A percentile compares a stretch with the other conserved stretches of the same genome.
phyloP scores from a whole-genome alignment of 345 rosid genomes.

The Anacardium occidentale region DNA sequence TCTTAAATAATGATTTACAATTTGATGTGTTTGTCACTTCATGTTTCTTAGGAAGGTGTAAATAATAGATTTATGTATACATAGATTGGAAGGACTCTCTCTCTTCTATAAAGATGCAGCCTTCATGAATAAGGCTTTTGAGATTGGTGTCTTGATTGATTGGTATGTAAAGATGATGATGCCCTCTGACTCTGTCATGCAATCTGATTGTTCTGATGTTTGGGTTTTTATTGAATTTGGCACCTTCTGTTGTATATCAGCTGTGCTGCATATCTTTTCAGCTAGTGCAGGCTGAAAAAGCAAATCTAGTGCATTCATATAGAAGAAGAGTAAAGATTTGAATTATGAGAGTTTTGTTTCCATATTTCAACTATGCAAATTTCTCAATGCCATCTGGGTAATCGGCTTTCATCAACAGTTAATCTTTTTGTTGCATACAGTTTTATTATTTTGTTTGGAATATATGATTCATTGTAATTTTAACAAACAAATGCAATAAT shows the following conservation, averaged over 20 bases:
- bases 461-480: no score
- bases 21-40: constrained; percentile 27
- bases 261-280: background rate
- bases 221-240: background rate
- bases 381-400: no score
- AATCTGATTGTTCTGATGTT: background rate
- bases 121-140: constrained; percentile 8
- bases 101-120: constrained; percentile 30
- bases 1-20: constrained; percentile 45
- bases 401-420: no score
- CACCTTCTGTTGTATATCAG: background rate
- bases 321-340: no score
- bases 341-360: no score
- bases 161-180: background rate
- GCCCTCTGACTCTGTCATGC: background rate
- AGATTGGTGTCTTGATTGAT: background rate
- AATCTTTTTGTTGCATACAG: no score
- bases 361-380: no score
- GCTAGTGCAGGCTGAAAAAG: no score
- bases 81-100: constrained; percentile 33
- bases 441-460: no score
- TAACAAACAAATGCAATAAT: no score
- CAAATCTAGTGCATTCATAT: no score
- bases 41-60: constrained; percentile 29
- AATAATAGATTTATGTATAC: constrained; percentile 32